These are phyloP conservation scores for Thelonectria blattea DNA, from an alignment of 2,329 filamentous ascomycete species.

Conservation along the genomic window DNA sequence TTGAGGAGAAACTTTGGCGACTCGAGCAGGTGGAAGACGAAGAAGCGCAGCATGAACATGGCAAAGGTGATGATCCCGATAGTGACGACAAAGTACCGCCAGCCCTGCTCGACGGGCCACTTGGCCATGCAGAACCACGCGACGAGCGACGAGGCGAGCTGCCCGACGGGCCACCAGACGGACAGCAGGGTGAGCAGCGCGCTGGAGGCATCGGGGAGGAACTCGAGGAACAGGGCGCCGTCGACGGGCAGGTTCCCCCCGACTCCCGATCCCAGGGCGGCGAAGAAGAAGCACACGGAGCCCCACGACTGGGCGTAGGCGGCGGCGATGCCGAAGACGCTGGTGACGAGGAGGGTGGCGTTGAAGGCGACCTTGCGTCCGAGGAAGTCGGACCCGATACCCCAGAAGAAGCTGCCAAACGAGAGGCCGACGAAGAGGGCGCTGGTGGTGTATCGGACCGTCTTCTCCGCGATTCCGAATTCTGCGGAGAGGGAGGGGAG, in stretches of 20 bases:
- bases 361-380: slow-evolving; percentile 85
- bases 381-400: slow-evolving; percentile 76
- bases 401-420: slow-evolving; percentile 81
- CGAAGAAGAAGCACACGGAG: slow-evolving; percentile 64
- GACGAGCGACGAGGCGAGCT: slow-evolving; percentile 73
- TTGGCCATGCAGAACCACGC: slow-evolving; percentile 79
- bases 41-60: slow-evolving; percentile 82
- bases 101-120: slow-evolving; percentile 73
- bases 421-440: slow-evolving; percentile 78
- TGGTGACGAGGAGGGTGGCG: slow-evolving; percentile 75
- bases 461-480: slow-evolving; percentile 72
- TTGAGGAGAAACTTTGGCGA: slow-evolving; percentile 85
- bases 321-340: slow-evolving; percentile 74
- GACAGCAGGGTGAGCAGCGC: slow-evolving; percentile 80
- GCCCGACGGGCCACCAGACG: slow-evolving; percentile 86
- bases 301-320: slow-evolving; percentile 74
- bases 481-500: slow-evolving; percentile 76
- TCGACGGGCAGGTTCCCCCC: slow-evolving; percentile 82
- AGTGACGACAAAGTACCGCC: slow-evolving; percentile 75
- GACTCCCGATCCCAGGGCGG: slow-evolving; percentile 69
- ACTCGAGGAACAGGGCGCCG: slow-evolving; percentile 82
- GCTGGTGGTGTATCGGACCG: slow-evolving; percentile 81
- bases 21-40: slow-evolving; percentile 82
- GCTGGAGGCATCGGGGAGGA: slow-evolving; percentile 76
- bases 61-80: slow-evolving; percentile 74